Conservation (phyloP, 1,284 basidiomycete species). For the Rhodotorula sp. region DNA sequence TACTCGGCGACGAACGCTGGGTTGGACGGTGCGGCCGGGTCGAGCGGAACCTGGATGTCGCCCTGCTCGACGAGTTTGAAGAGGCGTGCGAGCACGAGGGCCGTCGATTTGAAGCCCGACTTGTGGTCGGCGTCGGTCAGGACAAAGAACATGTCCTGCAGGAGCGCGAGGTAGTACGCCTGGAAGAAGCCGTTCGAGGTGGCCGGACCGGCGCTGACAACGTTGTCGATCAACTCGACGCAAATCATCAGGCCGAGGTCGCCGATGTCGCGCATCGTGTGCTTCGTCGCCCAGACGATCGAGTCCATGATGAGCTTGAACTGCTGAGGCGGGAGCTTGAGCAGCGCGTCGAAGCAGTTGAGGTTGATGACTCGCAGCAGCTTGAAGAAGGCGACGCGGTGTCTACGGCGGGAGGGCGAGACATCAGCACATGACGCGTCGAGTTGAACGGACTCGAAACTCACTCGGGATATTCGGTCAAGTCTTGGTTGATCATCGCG, state of each 20-base stretch:
- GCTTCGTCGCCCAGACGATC: slow-evolving; percentile 99
- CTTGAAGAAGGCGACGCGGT: slow-evolving; percentile 96
- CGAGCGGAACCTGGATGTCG: slow-evolving; percentile 78
- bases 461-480: slow-evolving; percentile 88
- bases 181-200: slow-evolving; percentile 83
- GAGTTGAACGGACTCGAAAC: background rate
- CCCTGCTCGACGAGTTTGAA: slow-evolving; percentile 89
- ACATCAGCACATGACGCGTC: too few species aligned
- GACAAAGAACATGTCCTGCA: slow-evolving; percentile 97
- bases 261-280: slow-evolving; percentile 98
- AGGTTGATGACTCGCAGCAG: slow-evolving; percentile 89
- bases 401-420: too few species aligned
- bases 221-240: slow-evolving; percentile 94
- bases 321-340: slow-evolving; percentile 38
- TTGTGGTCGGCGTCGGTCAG: slow-evolving; percentile 56
- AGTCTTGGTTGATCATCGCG: slow-evolving; percentile 96
- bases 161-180: slow-evolving; percentile 84
- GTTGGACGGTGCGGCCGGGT: slow-evolving; percentile 76
- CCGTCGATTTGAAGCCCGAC: slow-evolving; percentile 71
- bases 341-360: slow-evolving; percentile 79
- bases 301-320: slow-evolving; percentile 99
- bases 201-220: slow-evolving; percentile 73
- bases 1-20: slow-evolving; percentile 77
- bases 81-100: slow-evolving; percentile 85
- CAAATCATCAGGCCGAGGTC: slow-evolving; percentile 95